A percentile compares a stretch with the other conserved stretches of the same genome.
Conservation (phyloP, 1,139 yeast species). For the Kurtzmaniella quercitrusa region DNA sequence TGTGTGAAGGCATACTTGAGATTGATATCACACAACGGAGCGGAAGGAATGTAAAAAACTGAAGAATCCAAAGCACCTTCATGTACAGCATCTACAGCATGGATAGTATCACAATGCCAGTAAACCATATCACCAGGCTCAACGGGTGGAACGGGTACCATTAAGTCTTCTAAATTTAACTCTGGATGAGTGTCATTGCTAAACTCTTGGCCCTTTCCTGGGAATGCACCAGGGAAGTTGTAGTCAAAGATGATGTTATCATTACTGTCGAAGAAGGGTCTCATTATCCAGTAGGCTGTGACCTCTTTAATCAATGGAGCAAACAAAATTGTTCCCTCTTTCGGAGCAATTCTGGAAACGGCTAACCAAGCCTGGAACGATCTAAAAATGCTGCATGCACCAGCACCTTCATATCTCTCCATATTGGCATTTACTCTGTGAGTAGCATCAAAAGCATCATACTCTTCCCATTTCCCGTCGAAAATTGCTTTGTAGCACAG, state of each 20-base stretch:
- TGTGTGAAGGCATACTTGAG: slow-evolving; percentile 20
- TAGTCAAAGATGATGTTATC: slow-evolving; percentile 23
- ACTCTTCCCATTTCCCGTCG: slow-evolving; percentile 45
- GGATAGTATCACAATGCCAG: slow-evolving; percentile 49
- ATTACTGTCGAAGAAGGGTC: slow-evolving; percentile 41
- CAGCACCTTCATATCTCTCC: slow-evolving; percentile 28
- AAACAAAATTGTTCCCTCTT: slow-evolving; percentile 42
- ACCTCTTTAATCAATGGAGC: slow-evolving; percentile 34
- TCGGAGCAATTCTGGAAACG: slow-evolving; percentile 31
- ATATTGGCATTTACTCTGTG: slow-evolving; percentile 31
- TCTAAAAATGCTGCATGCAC: slow-evolving; percentile 38
- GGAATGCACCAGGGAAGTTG: slow-evolving; percentile 17
- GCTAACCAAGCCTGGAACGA: slow-evolving; percentile 51
- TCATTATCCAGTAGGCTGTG: slow-evolving; percentile 39
- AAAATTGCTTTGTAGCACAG: slow-evolving; percentile 35
- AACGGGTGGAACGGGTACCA: slow-evolving; percentile 31
- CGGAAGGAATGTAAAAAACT: slow-evolving; percentile 28
- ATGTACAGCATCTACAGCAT: slow-evolving; percentile 44
- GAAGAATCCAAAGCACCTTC: slow-evolving; percentile 35
- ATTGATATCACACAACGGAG: slow-evolving; percentile 23
- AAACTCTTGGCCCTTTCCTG: slow-evolving; percentile 18
- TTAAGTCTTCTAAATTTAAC: slow-evolving; percentile 19
- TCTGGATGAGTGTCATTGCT: slow-evolving; percentile 22
- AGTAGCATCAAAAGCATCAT: slow-evolving; percentile 40
- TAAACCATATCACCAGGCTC: slow-evolving; percentile 41